phyloP scores from a whole-genome alignment of 192 early-diverging fungal genomes.

The Podila epigama region DNA sequence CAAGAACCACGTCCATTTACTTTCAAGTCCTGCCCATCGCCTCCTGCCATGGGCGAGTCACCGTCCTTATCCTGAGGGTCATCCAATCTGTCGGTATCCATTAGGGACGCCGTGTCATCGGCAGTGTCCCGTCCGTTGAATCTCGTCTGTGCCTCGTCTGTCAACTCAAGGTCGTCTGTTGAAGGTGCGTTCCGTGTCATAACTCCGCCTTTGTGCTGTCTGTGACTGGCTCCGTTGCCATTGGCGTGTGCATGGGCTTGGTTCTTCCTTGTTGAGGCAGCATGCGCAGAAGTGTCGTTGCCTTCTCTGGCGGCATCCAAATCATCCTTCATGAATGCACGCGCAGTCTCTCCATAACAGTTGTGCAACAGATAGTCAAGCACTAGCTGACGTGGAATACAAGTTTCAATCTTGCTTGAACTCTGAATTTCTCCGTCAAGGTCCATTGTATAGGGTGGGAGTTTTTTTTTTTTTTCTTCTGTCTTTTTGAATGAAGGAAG shows the following conservation, averaged over 20 bases:
- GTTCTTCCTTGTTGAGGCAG: neutral
- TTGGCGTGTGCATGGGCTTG: slow-evolving; percentile 1
- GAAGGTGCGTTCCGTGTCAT: slow-evolving; percentile 34
- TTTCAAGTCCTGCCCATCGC: slow-evolving; percentile 8
- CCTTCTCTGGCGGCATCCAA: slow-evolving; percentile 32
- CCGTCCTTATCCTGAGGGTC: slow-evolving; percentile 41
- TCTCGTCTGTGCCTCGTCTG: neutral
- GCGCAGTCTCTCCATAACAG: slow-evolving; percentile 72
- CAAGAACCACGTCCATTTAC: neutral
- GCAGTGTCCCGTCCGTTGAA: slow-evolving; percentile 10
- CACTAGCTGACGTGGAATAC: slow-evolving; percentile 57
- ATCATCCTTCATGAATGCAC: slow-evolving; percentile 61
- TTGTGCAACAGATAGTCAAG: slow-evolving; percentile 73
- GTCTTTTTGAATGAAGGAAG: too few species aligned
- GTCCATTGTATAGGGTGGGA: too few species aligned
- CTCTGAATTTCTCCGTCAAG: slow-evolving; percentile 34
- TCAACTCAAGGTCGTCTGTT: neutral
- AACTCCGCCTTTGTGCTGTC: slow-evolving; percentile 16
- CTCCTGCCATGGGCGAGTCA: slow-evolving; percentile 46
- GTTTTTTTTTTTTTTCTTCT: too few species aligned
- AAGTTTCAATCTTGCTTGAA: slow-evolving; percentile 40
- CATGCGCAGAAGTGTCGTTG: slow-evolving; percentile 14
- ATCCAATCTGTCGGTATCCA: slow-evolving; percentile 21
- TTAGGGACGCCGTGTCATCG: slow-evolving; percentile 3
- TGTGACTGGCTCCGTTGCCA: slow-evolving; percentile 5